phyloP scores from a whole-genome alignment of 2,329 filamentous ascomycete genomes.

The Dactylellina leptospora region DNA sequence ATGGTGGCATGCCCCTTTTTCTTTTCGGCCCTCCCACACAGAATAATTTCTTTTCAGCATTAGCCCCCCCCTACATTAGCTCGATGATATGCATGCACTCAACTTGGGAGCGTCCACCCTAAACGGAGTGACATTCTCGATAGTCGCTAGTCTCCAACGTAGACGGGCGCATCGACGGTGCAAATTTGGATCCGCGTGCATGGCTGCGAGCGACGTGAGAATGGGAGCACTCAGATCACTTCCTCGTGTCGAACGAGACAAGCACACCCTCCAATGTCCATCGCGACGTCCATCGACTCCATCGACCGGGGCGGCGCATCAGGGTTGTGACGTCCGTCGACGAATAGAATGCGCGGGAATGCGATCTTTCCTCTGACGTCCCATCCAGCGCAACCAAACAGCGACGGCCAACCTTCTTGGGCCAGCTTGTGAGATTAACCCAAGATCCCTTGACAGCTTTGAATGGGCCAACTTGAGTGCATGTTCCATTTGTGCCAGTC shows the following conservation, averaged over 20 bases:
- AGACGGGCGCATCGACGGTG: neutral
- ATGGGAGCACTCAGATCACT: neutral
- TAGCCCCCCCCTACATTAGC: neutral
- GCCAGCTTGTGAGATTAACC: conserved; percentile 21
- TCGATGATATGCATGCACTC: conserved; percentile 1
- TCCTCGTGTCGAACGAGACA: neutral
- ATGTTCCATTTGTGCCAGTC: no score
- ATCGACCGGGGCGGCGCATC: no score
- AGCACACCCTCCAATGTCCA: neutral
- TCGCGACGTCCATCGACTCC: neutral
- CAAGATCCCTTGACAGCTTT: conserved; percentile 7
- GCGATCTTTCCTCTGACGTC: neutral
- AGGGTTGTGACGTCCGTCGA: neutral
- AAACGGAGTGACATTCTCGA: conserved; percentile 12
- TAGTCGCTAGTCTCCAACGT: neutral
- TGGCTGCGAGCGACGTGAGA: neutral
- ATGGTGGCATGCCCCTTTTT: conserved; percentile 24
- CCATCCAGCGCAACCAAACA: no score
- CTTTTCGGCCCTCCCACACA: neutral
- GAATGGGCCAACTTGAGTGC: neutral
- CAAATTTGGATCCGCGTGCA: conserved; percentile 4
- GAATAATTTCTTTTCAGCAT: conserved; percentile 12
- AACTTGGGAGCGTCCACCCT: neutral
- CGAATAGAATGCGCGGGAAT: neutral
- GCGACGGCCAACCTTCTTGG: no score